Evolutionary conservation across 2,329 filamentous ascomycete genomes (phyloP).

Genomic region (Pyrenophora tritici-repentis): DNA sequence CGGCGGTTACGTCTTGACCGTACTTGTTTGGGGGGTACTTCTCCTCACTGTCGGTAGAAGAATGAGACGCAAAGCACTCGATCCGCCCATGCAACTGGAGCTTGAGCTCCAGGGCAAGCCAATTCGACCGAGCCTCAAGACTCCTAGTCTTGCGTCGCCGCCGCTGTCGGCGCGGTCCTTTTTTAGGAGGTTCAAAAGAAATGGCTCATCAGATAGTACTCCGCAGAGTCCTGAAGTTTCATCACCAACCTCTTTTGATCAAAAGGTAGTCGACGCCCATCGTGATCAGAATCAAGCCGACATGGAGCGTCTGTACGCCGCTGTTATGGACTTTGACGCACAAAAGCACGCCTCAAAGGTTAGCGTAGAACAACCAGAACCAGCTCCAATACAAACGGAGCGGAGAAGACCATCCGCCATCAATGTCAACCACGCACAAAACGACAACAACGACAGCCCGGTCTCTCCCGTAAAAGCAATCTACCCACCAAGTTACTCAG

Average conservation of each 20-base stretch:
- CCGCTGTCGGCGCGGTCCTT: constrained; percentile 41
- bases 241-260: constrained; percentile 75
- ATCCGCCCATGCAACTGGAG: constrained; percentile 58
- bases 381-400: constrained; percentile 8
- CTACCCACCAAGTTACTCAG: constrained; percentile 50
- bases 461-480: constrained; percentile 54
- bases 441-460: constrained; percentile 40
- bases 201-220: constrained; percentile 34
- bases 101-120: constrained; percentile 62
- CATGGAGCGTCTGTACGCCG: constrained; percentile 87
- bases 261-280: constrained; percentile 74
- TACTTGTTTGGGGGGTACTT: constrained; percentile 72
- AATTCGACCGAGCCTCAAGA: constrained; percentile 27
- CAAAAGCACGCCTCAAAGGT: constrained; percentile 48
- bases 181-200: constrained; percentile 42
- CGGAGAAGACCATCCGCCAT: constrained; percentile 36
- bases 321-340: constrained; percentile 86
- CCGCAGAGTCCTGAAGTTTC: constrained; percentile 52
- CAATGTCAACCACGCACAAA: constrained; percentile 29
- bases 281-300: constrained; percentile 76
- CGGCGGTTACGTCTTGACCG: constrained; percentile 78
- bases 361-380: constrained; percentile 31
- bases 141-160: constrained; percentile 26
- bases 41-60: constrained; percentile 55
- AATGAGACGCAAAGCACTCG: constrained; percentile 53